These are phyloP conservation scores for Eimeria praecox DNA, from an alignment of 169 alveolate genomes.

Conservation along the genomic window DNA sequence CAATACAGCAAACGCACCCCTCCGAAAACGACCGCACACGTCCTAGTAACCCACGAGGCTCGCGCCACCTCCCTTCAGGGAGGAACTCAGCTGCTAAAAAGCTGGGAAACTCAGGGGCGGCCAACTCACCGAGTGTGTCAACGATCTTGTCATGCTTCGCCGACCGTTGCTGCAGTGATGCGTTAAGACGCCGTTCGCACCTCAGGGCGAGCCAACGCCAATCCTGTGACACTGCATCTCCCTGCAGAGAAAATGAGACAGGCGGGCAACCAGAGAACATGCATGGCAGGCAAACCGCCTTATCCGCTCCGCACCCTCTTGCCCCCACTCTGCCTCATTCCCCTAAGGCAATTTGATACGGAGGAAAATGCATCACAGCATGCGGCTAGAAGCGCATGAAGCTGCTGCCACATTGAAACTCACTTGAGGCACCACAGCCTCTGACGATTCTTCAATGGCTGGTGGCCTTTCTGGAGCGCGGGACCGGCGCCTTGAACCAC, in stretches of 20 bases:
- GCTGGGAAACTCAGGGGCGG: not conserved
- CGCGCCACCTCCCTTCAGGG: not conserved
- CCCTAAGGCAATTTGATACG: not conserved
- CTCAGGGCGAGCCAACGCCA: slow-evolving; percentile 89
- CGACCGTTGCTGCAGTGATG: slow-evolving; percentile 81
- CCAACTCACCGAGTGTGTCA: slow-evolving; percentile 68
- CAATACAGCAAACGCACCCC: not conserved
- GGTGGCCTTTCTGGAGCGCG: slow-evolving; percentile 80
- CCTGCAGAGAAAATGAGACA: slow-evolving; percentile 12
- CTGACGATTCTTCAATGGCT: slow-evolving; percentile 73
- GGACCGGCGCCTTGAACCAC: not conserved
- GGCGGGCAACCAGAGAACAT: not conserved
- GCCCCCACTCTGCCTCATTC: not conserved
- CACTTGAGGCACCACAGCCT: slow-evolving; percentile 53
- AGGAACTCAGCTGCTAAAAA: not conserved
- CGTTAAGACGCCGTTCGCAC: slow-evolving; percentile 86
- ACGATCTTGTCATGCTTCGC: slow-evolving; percentile 79
- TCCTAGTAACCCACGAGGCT: not conserved
- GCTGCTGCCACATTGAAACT: not conserved
- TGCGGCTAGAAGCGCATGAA: not conserved
- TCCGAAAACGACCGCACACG: not conserved
- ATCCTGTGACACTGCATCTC: slow-evolving; percentile 87
- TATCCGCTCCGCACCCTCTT: not conserved
- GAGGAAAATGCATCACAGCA: not conserved
- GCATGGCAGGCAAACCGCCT: not conserved